Evolutionary conservation across 169 alveolate species (phyloP).

Genomic region (Hepatocystis sp.): DNA sequence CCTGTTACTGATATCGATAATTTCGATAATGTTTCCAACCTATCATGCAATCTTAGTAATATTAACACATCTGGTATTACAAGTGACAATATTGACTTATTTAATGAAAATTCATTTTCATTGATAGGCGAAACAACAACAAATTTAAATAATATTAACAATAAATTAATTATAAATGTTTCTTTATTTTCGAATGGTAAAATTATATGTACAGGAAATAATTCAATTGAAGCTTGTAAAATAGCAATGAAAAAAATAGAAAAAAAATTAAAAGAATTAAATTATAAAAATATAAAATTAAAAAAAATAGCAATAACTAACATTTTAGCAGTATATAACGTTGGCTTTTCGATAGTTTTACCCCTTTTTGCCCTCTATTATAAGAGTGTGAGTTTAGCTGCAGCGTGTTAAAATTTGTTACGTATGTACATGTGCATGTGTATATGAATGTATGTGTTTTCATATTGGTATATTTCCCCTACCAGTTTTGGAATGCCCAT

Average conservation of each 20-base stretch:
- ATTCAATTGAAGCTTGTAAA: conserved; percentile 79
- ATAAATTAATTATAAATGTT: conserved; percentile 78
- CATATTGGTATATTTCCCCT: neutral
- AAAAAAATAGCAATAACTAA: conserved; percentile 76
- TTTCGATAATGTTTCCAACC: no score
- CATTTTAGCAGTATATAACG: conserved; percentile 82
- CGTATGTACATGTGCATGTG: neutral
- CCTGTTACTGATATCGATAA: no score
- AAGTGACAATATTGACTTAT: neutral
- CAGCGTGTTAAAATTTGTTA: neutral
- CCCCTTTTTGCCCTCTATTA: conserved; percentile 78
- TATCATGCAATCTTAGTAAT: no score
- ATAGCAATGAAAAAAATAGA: conserved; percentile 83
- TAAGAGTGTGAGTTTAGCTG: conserved; percentile 35
- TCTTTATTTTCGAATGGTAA: conserved; percentile 86
- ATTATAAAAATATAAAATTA: conserved; percentile 77
- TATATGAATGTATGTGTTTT: neutral
- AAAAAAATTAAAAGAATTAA: conserved; percentile 78
- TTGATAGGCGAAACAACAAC: neutral
- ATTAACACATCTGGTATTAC: neutral
- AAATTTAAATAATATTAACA: conserved; percentile 2
- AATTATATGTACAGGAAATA: conserved; percentile 83
- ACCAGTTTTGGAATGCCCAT: neutral
- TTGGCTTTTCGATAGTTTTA: conserved; percentile 77
- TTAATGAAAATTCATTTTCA: no score